A percentile compares a stretch with the other conserved stretches of the same genome.
Conservation (phyloP, 768 basidiomycete genomes). For the Russula sp. region DNA sequence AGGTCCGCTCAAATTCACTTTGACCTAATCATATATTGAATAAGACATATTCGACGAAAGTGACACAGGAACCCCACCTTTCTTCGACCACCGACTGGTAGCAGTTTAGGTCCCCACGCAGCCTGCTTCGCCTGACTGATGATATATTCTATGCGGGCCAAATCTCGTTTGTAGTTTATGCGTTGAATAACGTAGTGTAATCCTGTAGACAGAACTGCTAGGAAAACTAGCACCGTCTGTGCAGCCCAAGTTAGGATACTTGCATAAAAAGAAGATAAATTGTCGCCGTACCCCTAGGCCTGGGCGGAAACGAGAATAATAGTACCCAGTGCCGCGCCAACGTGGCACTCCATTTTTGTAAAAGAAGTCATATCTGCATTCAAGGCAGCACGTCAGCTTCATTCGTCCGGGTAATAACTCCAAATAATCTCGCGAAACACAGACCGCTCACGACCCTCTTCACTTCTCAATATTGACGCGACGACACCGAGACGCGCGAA, state of each 20-base stretch:
- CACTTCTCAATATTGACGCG: slow-evolving; percentile 71
- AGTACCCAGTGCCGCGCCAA: slow-evolving; percentile 96
- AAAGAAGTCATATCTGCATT: slow-evolving; percentile 80
- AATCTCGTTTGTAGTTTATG: slow-evolving; percentile 73
- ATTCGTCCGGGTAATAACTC: slow-evolving; percentile 13
- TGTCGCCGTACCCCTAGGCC: slow-evolving; percentile 62
- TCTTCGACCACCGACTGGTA: slow-evolving; percentile 57
- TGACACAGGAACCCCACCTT: slow-evolving; percentile 49
- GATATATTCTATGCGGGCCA: slow-evolving; percentile 62
- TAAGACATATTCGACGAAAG: background rate
- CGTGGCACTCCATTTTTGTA: slow-evolving; percentile 96
- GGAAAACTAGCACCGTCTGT: slow-evolving; percentile 74
- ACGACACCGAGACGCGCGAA: slow-evolving; percentile 92
- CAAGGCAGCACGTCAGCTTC: slow-evolving; percentile 8
- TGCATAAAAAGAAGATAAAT: background rate
- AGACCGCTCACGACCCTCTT: slow-evolving; percentile 73
- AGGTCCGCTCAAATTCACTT: slow-evolving; percentile 60
- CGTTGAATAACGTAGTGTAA: slow-evolving; percentile 79
- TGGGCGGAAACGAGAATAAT: slow-evolving; percentile 95
- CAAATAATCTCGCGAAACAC: slow-evolving; percentile 30
- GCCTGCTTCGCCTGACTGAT: slow-evolving; percentile 58
- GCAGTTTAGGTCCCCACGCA: slow-evolving; percentile 81
- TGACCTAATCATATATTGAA: slow-evolving; percentile 48
- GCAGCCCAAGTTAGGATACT: slow-evolving; percentile 10
- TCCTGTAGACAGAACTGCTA: slow-evolving; percentile 70